Conservation (phyloP, 768 basidiomycete genomes). For the Suillus subaureus region DNA sequence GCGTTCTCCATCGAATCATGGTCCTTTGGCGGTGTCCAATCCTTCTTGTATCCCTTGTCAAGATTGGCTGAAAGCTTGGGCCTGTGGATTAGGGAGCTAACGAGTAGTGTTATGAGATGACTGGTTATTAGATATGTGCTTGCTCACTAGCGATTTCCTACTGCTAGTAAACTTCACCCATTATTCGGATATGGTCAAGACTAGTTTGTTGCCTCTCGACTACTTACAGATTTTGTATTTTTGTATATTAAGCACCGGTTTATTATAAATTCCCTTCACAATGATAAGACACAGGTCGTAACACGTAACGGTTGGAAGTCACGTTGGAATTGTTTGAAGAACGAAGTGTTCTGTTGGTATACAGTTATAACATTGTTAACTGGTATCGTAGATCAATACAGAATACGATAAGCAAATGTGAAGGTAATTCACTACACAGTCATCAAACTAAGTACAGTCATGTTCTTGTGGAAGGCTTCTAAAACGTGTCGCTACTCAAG, state of each 20-base stretch:
- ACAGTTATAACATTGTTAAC: too few relatives aligned
- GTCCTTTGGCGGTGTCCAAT: not conserved
- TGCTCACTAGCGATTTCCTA: not conserved
- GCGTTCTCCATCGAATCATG: not conserved
- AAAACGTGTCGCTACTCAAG: too few relatives aligned
- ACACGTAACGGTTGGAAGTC: too few relatives aligned
- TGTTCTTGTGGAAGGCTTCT: too few relatives aligned
- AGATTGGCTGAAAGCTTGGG: constrained; percentile 3
- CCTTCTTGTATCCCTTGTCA: not conserved
- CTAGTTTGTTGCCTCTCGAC: not conserved
- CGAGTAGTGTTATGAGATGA: not conserved
- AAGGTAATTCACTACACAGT: too few relatives aligned
- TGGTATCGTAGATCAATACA: too few relatives aligned
- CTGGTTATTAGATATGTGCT: not conserved
- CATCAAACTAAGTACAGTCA: too few relatives aligned
- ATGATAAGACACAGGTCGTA: too few relatives aligned
- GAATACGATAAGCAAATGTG: too few relatives aligned
- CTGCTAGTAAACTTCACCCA: not conserved
- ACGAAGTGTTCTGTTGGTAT: too few relatives aligned
- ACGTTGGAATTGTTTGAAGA: too few relatives aligned
- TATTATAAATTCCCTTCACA: too few relatives aligned
- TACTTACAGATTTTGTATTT: not conserved
- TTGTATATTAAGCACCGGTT: not conserved
- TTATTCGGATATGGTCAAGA: not conserved
- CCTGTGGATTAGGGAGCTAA: not conserved